Evolutionary conservation across 2,329 filamentous ascomycete species (phyloP), one percentile per base, ranked within the genome.

Genomic region (Diaporthe vaccinii): DNA sequence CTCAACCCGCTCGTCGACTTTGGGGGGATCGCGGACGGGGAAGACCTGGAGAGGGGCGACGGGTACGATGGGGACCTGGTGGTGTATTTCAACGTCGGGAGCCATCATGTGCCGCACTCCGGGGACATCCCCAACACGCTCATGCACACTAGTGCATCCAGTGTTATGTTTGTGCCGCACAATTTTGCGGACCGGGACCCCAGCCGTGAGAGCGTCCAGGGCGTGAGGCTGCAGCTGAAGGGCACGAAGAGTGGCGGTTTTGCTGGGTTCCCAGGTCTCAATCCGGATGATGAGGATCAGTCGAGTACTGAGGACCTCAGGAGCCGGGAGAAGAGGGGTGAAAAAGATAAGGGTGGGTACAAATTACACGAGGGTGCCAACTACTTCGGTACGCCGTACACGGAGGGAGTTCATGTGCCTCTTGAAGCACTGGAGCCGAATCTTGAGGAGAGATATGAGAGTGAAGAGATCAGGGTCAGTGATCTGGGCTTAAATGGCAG

Each of bases 111-210:
- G 36, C 84, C 85, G 22, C 83, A 85, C 72, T 83, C 84, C 4
- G 82, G 82, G 20, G 85, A 87, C 75, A 78, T 88, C 7, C 86
- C 86, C 10, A 87, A 87, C 75, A 88, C 87, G 0, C 83, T 88
- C 4, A 78, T 78, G 74, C 84, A 83, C 22, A 82, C 83, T 5
- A 84, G 84, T 17, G 83, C 86, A 53, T 83, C 82, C 3, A 81
- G 81, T 22, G 79, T 86, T 57, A 78, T 82, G 55, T 80, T 85
- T 68, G 81, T 82, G 75, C 84, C 84, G 17, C 76, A 84, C 12
- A 85, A 86, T 31, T 86, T 85, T 74, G 80, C 83, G 15, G 80
- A 81, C n/a, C 77, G 80, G 4, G 84, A 85, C 49, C 80, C 83
- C 15, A 83, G 82, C 70, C 78, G 82, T 20, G 78, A 80, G 74